Percentiles rank a stretch among this genome's conserved stretches.
Conservation (phyloP, 345 rosid species). For the Anastatica hierochuntica region DNA sequence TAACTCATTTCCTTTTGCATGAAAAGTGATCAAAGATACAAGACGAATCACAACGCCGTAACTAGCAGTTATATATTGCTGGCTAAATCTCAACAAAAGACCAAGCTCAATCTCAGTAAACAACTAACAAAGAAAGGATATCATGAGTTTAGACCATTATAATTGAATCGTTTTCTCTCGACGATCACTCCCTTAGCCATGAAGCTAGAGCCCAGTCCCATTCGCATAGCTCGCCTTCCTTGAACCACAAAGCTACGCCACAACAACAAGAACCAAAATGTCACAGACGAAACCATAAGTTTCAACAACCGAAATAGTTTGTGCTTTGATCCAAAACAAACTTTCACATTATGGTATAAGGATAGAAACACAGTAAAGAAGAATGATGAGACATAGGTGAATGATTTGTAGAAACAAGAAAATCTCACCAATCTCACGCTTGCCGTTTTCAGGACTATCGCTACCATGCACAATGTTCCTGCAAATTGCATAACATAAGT, state of each 20-base stretch:
- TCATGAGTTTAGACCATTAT: background rate
- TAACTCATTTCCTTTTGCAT: too few relatives aligned
- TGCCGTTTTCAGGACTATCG: conserved; percentile 92
- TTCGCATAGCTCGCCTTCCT: background rate
- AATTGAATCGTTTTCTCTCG: background rate
- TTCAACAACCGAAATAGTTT: background rate
- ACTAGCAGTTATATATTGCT: too few relatives aligned
- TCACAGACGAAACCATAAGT: background rate
- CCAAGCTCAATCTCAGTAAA: too few relatives aligned
- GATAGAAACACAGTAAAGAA: too few relatives aligned
- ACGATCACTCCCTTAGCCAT: conserved; percentile 62
- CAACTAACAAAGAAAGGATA: background rate
- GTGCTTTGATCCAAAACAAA: background rate
- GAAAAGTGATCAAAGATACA: too few relatives aligned
- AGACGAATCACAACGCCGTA: too few relatives aligned
- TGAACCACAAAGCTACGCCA: background rate
- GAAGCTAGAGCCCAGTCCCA: background rate
- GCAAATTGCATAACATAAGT: conserved; percentile 19
- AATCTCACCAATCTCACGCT: conserved; percentile 75
- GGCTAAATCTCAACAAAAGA: too few relatives aligned
- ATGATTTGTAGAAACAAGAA: background rate
- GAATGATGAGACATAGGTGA: too few relatives aligned
- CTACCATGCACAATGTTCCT: conserved; percentile 97
- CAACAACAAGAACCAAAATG: background rate
- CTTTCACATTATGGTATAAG: background rate